phyloP scores from a whole-genome alignment of 2,329 filamentous ascomycete genomes.

The Cercospora sp. region DNA sequence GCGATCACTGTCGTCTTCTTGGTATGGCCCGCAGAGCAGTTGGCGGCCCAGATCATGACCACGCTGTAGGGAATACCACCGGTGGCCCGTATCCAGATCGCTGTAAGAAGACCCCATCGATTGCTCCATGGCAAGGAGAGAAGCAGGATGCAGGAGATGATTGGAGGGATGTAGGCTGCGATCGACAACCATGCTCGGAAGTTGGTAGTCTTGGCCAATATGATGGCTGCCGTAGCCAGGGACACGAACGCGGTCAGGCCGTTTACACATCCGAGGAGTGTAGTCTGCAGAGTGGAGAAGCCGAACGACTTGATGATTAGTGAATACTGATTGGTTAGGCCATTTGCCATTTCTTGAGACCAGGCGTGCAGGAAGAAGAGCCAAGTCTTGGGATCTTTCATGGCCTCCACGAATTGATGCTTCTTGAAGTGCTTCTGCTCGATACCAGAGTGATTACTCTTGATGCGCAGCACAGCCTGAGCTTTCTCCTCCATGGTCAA shows the following conservation, averaged over 20 bases:
- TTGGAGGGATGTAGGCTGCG: conserved; percentile 41
- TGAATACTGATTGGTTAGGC: conserved; percentile 46
- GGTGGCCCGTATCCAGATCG: conserved; percentile 45
- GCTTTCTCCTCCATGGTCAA: conserved; percentile 40
- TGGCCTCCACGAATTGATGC: conserved; percentile 39
- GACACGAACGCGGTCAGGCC: conserved; percentile 24
- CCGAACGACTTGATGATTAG: conserved; percentile 51
- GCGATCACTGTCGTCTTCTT: conserved; percentile 46
- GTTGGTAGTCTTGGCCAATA: conserved; percentile 36
- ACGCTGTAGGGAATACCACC: conserved; percentile 27
- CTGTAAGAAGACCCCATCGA: conserved; percentile 41
- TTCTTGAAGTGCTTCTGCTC: conserved; percentile 42
- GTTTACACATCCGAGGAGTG: conserved; percentile 33
- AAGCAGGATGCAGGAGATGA: conserved; percentile 43
- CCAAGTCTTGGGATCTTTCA: conserved; percentile 41
- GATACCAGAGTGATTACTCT: conserved; percentile 43
- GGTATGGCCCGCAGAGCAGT: not conserved
- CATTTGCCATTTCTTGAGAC: conserved; percentile 45
- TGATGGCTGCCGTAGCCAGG: conserved; percentile 35
- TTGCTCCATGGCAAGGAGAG: conserved; percentile 43
- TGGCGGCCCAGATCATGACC: not conserved
- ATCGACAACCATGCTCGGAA: conserved; percentile 37
- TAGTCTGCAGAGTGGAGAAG: conserved; percentile 44
- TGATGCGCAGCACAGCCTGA: conserved; percentile 41
- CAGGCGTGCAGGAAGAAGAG: conserved; percentile 42